Base-by-base conservation (phyloP, 805 yeast genomes). In the Metschnikowia koreensis region DNA sequence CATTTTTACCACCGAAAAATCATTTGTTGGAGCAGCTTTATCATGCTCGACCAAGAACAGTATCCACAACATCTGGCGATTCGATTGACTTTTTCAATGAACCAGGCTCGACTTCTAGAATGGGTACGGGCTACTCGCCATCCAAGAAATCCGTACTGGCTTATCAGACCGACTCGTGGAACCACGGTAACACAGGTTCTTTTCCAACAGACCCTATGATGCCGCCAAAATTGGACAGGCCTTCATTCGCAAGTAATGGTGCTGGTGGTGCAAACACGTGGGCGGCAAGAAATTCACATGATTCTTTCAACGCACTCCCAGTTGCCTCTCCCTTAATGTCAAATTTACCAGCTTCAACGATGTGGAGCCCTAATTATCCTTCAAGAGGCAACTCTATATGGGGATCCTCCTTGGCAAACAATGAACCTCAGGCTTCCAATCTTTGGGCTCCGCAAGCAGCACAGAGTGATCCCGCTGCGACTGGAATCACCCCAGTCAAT, bases 21-120 rank as follows among this genome's bases (percentile, higher is more conserved):
- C 71, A 64, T 44, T 51, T 69, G 27, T 58, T 70, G 51, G 71
- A 66, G 42, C 76, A 66, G 57, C 65, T 67, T 38, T 71, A 67
- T 55, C 73, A 62, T 17, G 70, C 71, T 12, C 69, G 64, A 40
- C 71, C 72, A 12, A 58, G 61, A 16, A 57, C 62, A 7, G 45
- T 48, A 6, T 57, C 60, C 1, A 44, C 58, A 8, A 42, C 58
- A 6, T 50, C 60, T 6, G 48, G 51, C 2, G 43, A 50, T 11
- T 31, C 56, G 6, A 44, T 47, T n/a, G 48, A 43, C 13, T 47
- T 54, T 27, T 29, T 46, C 28, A 40, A 27, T 31, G 50, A 38
- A 27, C 46, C 31, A 17, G 46, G 34, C 29, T 9, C 50, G 11
- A 46, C 48, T 12, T 47, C 48, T 39, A 15, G 45, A 22, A 42